phyloP scores from a whole-genome alignment of 495 filamentous ascomycete species.

The Hyaloscypha variabilis region DNA sequence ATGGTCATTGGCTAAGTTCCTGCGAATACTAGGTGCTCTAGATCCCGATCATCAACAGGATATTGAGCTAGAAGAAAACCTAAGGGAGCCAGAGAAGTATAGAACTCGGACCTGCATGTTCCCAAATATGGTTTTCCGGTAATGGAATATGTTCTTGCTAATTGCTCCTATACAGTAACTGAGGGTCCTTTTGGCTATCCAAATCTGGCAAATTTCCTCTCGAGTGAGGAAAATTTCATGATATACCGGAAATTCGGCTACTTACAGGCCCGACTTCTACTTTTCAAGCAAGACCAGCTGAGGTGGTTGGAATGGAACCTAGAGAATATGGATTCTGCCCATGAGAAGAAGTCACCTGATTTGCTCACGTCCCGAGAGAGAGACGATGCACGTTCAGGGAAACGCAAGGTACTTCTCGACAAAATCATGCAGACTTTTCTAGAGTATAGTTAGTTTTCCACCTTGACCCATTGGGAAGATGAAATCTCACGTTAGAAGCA shows the following conservation, averaged over 20 bases:
- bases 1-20: too few relatives aligned
- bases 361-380: conserved; percentile 10
- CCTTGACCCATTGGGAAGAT: too few relatives aligned
- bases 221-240: conserved; percentile 38
- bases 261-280: conserved; percentile 39
- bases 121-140: too few relatives aligned
- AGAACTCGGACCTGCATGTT: too few relatives aligned
- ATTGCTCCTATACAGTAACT: too few relatives aligned
- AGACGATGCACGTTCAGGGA: conserved; percentile 3
- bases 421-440: conserved; percentile 14
- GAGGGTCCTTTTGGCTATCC: too few relatives aligned
- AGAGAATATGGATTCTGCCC: conserved; percentile 31
- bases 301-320: conserved; percentile 36
- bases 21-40: too few relatives aligned
- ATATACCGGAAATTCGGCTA: conserved; percentile 40
- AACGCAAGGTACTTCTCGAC: conserved; percentile 12
- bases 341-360: conserved; percentile 19
- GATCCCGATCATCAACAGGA: too few relatives aligned
- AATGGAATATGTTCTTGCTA: too few relatives aligned
- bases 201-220: conserved; percentile 38
- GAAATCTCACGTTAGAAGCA: too few relatives aligned
- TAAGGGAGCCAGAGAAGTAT: too few relatives aligned
- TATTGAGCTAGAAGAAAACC: too few relatives aligned
- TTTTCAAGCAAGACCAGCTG: conserved; percentile 44
- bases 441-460: conserved; percentile 20